Conservation (phyloP, 768 basidiomycete genomes). For the Suillus luteus region DNA sequence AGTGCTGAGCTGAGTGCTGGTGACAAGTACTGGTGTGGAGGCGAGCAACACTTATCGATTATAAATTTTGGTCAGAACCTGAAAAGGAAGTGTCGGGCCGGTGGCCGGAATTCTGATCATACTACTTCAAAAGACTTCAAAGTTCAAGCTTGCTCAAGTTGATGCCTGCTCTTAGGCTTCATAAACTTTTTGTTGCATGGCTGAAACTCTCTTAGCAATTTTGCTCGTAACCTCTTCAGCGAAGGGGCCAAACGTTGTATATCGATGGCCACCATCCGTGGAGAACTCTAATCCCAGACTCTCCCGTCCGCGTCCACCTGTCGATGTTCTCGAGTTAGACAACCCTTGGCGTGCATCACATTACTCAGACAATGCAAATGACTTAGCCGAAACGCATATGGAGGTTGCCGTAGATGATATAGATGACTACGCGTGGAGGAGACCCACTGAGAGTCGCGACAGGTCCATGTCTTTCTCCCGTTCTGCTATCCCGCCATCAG, state of each 20-base stretch:
- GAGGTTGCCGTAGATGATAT: slow-evolving; percentile 26
- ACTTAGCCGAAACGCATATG: slow-evolving; percentile 22
- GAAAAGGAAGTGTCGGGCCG: slow-evolving; percentile 4
- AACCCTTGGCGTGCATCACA: slow-evolving; percentile 75
- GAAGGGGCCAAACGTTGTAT: slow-evolving; percentile 76
- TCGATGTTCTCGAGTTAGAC: slow-evolving; percentile 51
- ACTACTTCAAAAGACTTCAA: too few relatives aligned
- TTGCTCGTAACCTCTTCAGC: slow-evolving; percentile 84
- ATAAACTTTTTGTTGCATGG: slow-evolving; percentile 44
- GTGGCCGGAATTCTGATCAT: neutral
- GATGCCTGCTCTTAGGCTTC: neutral
- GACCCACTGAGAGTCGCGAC: slow-evolving; percentile 49
- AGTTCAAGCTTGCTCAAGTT: too few relatives aligned
- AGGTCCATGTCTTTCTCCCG: slow-evolving; percentile 55
- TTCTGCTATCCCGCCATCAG: slow-evolving; percentile 46
- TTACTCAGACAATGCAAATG: slow-evolving; percentile 39
- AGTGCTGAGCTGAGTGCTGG: neutral
- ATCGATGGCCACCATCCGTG: slow-evolving; percentile 83
- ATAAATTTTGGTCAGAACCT: slow-evolving; percentile 4
- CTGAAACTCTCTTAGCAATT: slow-evolving; percentile 77
- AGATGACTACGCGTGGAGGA: slow-evolving; percentile 65
- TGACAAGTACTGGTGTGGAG: slow-evolving; percentile 1
- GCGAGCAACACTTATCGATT: slow-evolving; percentile 2
- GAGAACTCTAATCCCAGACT: slow-evolving; percentile 59
- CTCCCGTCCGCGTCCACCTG: slow-evolving; percentile 65